Evolutionary conservation across 768 basidiomycete species (phyloP), one percentile per base, ranked within the genome.

Genomic region (Leccinum fibrillosum): DNA sequence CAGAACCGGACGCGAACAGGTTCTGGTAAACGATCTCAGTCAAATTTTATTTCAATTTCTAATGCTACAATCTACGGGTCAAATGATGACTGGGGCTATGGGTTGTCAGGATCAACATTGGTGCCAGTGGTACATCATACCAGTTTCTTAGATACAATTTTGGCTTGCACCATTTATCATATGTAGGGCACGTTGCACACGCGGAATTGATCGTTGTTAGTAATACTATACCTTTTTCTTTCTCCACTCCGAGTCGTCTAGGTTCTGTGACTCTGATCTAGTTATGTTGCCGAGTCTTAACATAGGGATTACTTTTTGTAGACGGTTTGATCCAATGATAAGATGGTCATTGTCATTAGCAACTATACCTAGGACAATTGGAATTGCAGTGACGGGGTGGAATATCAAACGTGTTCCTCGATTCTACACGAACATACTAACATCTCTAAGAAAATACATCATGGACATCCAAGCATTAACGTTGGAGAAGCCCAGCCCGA

Each of bases 11-110:
- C 6, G 67, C 72, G 32, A 75, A 68, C 23, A 69, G 71, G 30
- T 74, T 78, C 39, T 78, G 77, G 77, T 78, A 56, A 68, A 42
- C 9, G n/a, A 42, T 42, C 9, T 42, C n/a, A 10, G n/a, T 42
- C n/a, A 42, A 42, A 42, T n/a, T n/a, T 42, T 9, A n/a, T n/a
- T 9, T 42, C 39, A n/a, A 39, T n/a, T 9, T n/a, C 9, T 42
- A n/a, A 42, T 42, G 4, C 9, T 10, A 17, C 3, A 39, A 17
- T 39, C 15, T 39, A 39, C 8, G 39, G 39, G 39, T 42, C 9
- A 42, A 42, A 13, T 32, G 12, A 25, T 1, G 21, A 21, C 10
- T 12, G 17, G 8, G 15, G 5, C 8, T 53, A 42, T 42, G 39
- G n/a, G 39, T 42, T 42, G 4, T 42, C 39, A 17, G 39, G 9